Base-by-base conservation (phyloP, 352 stramenopile genomes). In the Albugo candida region DNA sequence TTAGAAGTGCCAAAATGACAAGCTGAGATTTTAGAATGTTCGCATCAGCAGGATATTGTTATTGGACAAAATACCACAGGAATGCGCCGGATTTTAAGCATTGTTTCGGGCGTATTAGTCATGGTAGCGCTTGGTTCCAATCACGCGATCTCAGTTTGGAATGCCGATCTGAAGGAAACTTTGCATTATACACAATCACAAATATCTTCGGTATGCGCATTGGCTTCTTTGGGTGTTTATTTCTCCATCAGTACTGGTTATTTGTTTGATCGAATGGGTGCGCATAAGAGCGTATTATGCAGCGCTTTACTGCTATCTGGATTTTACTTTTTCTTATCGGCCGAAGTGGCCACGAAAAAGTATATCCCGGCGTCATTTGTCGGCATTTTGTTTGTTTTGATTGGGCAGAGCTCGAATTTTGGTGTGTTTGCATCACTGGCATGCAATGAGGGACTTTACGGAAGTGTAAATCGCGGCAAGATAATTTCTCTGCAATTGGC, bases 91-190 rank as follows among this genome's bases (percentile, higher is more conserved):
- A 14, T 41, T 14, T 16, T 41, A 41, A 84, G 75, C 49, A 61
- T 84, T 13, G 24, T 60, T 1, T 60, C 63, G 1, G 74, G 71
- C 13, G 51, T 79, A 34, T 48, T 71, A 50, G 62, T 84, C 37
- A 81, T 83, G 62, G 47, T 58, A 0, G 65, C 60, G 24, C 60
- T 81, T 36, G 74, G 74, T 13, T 83, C 74, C 13, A 80, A 79
- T 56, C 70, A 87, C 57, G 65, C 72, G 11, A 79, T 87, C 41
- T 87, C 74, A 14, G 67, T 65, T 13, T 87, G 71, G 74, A 87
- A 87, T 39, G 59, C 70, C 48, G 65, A 87, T 60, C 61, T 87
- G 13, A 67, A 65, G 43, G 24, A 35, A 13, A 40, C 67, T 48
- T 59, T 84, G 31, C 52, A 59, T 27, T 84, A 78, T 63, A 81